Percentiles rank a stretch among this genome's conserved stretches.
Evolutionary conservation across 129 eudicot species (phyloP).

Genomic region (Gnaphalium uliginosum): DNA sequence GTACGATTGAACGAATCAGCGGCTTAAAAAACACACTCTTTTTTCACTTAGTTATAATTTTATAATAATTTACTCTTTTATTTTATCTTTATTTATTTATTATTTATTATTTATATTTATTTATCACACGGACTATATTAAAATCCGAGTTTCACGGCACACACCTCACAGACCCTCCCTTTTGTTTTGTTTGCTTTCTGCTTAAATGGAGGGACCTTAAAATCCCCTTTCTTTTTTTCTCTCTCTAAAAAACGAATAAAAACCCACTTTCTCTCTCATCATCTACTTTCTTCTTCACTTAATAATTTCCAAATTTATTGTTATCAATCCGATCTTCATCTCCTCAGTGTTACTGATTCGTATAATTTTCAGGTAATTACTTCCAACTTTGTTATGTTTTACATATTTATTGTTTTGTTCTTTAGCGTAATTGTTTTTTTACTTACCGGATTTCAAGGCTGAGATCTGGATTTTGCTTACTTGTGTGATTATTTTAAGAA

Average conservation of each 20-base stretch:
- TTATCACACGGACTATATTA: conserved; percentile 28
- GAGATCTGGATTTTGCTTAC: conserved; percentile 33
- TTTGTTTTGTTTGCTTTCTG: conserved; percentile 59
- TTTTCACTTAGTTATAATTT: no score
- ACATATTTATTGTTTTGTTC: not conserved
- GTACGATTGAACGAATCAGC: no score
- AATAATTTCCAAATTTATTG: conserved; percentile 20
- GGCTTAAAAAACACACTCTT: conserved; percentile 11
- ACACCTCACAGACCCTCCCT: conserved; percentile 42
- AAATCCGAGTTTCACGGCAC: conserved; percentile 48
- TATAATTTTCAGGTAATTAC: conserved; percentile 34
- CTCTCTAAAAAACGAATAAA: conserved; percentile 24
- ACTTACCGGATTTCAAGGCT: conserved; percentile 18
- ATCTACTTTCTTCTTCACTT: conserved; percentile 17
- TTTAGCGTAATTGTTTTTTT: not conserved
- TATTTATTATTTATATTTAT: not conserved
- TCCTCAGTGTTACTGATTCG: not conserved
- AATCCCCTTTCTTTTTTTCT: conserved; percentile 26
- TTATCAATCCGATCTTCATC: conserved; percentile 20
- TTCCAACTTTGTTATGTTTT: conserved; percentile 12
- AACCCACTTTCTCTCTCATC: conserved; percentile 32
- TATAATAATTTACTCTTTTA: no score
- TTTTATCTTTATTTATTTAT: not conserved
- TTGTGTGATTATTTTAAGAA: conserved; percentile 4
- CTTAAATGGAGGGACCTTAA: conserved; percentile 75